Base-by-base conservation (phyloP, 331 rosid genomes). In the Dryas integrifolia region DNA sequence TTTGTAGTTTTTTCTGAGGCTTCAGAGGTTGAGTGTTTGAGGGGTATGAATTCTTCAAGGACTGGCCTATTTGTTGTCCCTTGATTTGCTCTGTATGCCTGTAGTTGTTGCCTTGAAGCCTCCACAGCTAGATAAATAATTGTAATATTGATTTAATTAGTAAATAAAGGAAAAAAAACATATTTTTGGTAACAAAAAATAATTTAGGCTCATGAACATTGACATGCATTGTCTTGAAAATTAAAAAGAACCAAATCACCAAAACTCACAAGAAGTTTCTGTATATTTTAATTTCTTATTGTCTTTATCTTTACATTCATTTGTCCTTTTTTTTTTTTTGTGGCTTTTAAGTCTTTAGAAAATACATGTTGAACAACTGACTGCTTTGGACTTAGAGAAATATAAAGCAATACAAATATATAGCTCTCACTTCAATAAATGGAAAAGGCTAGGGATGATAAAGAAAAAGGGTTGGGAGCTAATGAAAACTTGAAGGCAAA, bases 31-130 rank as follows among this genome's bases (percentile, higher is more conserved):
- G 90, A 61, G 50, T 90, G 82, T 62, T 90, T 95, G 12, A 92
- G 78, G 4, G 99, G 97, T 59, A 95, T 90, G 88, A 92, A 95
- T 48, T 95, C 99, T 78, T 95, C 99, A 3, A 95, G 88, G 48
- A 92, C 75, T 18, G 97, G 90, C 72, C 84, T 77, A 9, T 12
- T 75, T 55, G 85, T 79, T 55, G 85, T 79, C 13, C 83, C 89
- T 85, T 84, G 84, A 44, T 77, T 92, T 60, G 60, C 79, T 76
- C 85, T 88, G 18, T 49, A 88, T 0, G 83, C 86, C 58, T 90
- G 86, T 26, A 95, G 85, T 69, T 90, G 92, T 67, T 89, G 93
- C 86, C 88, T 92, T 45, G 90, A 87, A 3, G 82, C 82, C 76
- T 92, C 99, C 94, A 92, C 80, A 24, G 97, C 99, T 95, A 77